Percentiles rank a stretch among this genome's conserved stretches.
Evolutionary conservation across 257 asterid genomes (phyloP).

Genomic region (Verbena officinalis): DNA sequence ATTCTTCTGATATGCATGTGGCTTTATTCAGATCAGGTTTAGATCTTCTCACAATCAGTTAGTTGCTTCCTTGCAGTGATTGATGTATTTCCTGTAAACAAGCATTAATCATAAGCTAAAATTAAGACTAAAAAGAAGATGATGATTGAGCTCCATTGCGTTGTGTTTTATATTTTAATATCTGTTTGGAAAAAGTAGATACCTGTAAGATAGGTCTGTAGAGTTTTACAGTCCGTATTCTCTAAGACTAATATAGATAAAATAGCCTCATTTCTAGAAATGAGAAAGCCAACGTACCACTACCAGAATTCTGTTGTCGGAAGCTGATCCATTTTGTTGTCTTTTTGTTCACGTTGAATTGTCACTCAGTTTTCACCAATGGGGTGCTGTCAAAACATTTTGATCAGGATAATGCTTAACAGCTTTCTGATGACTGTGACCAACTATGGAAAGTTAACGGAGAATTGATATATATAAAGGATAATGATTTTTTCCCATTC

Average conservation of each 20-base stretch:
- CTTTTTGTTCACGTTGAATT: neutral
- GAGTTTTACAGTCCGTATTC: neutral
- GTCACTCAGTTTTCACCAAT: neutral
- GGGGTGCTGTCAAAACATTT: conserved; percentile 5
- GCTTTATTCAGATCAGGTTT: neutral
- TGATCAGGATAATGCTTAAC: neutral
- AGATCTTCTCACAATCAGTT: neutral
- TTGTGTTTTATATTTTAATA: neutral
- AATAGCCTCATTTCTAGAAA: neutral
- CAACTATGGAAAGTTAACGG: no score
- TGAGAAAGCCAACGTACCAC: conserved; percentile 2
- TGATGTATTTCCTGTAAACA: neutral
- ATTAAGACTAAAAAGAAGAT: neutral
- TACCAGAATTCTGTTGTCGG: neutral
- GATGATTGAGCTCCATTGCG: neutral
- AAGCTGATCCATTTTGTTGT: conserved; percentile 8
- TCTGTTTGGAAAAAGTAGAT: conserved; percentile 8
- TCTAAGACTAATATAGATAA: neutral
- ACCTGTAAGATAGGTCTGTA: neutral
- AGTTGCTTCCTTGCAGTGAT: neutral
- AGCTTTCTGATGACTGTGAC: no score
- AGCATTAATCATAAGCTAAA: no score
- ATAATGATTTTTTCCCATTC: no score
- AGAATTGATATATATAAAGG: no score
- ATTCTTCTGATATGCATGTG: neutral